Base-by-base conservation (phyloP, 306 rosid genomes). In the Inga oerstediana region DNA sequence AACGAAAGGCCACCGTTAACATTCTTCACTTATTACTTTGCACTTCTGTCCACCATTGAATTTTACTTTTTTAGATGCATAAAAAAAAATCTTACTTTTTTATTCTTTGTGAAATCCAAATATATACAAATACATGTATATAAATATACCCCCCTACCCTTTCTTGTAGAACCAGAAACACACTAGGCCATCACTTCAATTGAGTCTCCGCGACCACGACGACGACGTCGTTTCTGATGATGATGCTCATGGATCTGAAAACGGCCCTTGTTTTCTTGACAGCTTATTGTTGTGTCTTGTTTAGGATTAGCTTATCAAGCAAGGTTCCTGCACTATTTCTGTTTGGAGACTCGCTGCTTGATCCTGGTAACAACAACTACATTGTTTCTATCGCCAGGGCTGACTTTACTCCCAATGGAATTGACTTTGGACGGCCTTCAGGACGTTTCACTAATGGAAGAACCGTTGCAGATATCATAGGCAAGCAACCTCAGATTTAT, bases 311-410 rank as follows among this genome's bases (percentile, higher is more conserved):
- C 81, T 85, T 69, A 22, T 85, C 91, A 64, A 61, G 30, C 35
- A 54, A 51, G 37, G 20, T 84, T 51, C 79, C 91, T 39, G 43
- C 94, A 39, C 58, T 39, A 68, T 92, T 94, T 88, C 89, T 94
- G 43, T 94, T 94, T 65, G 93, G 94, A 15, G 98, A 93, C 81
- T 92, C 97, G 10, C 79, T 94, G 80, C 76, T 92, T 8, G 98
- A 94, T 62, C 90, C 74, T 0, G 98, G 98, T 7, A 94, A 90
- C 88, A 94, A 92, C 82, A 92, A 92, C 84, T 87, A 89, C 82
- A 70, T 92, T 41, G 64, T 43, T 48, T 56, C 94, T 14, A 85
- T 89, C 24, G 76, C 97, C 62, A 90, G 78, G 77, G 92, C 94
- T 11, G 78, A 94, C 58, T 74, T 69, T 76, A 11, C 10, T 1